Percentiles rank a stretch among this genome's conserved stretches.
These are phyloP conservation scores for Wickerhamomyces pijperi DNA, from an alignment of 805 yeast species.

Conservation along the genomic window DNA sequence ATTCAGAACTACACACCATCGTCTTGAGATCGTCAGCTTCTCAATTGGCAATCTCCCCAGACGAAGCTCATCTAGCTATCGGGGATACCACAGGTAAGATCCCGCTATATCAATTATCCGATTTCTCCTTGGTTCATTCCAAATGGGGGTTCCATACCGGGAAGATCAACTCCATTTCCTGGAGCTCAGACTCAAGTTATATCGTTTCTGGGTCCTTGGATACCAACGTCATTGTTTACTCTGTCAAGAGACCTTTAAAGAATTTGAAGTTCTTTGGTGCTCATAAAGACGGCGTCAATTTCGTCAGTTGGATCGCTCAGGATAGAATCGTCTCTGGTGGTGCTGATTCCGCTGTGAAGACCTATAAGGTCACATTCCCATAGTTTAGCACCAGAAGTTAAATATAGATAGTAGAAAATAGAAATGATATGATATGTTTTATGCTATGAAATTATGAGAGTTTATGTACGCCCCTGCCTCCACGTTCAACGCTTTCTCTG, in stretches of 20 bases:
- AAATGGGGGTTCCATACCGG: constrained; percentile 96
- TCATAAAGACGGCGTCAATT: constrained; percentile 80
- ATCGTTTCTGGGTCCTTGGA: constrained; percentile 78
- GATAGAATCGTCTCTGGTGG: constrained; percentile 59
- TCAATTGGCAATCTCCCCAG: constrained; percentile 57
- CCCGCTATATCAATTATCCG: constrained; percentile 48
- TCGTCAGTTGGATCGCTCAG: constrained; percentile 54
- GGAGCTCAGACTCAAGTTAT: constrained; percentile 68
- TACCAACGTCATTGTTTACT: constrained; percentile 68
- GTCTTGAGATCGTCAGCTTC: constrained; percentile 54
- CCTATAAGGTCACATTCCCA: constrained; percentile 39
- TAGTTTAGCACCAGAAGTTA: no score
- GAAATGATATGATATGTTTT: no score
- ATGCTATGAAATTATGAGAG: no score
- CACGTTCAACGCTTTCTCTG: constrained; percentile 46
- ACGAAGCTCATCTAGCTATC: constrained; percentile 59
- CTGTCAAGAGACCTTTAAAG: constrained; percentile 68
- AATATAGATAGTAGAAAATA: no score
- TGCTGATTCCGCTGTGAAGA: constrained; percentile 67
- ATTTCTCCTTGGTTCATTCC: constrained; percentile 54
- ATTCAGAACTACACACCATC: constrained; percentile 21
- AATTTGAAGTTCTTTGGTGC: constrained; percentile 66
- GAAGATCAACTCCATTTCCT: constrained; percentile 60
- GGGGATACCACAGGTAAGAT: constrained; percentile 87
- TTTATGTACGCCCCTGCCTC: no score